A percentile compares a stretch with the other conserved stretches of the same genome.
Conservation (phyloP, 345 rosid species). For the Geranium brycei region DNA sequence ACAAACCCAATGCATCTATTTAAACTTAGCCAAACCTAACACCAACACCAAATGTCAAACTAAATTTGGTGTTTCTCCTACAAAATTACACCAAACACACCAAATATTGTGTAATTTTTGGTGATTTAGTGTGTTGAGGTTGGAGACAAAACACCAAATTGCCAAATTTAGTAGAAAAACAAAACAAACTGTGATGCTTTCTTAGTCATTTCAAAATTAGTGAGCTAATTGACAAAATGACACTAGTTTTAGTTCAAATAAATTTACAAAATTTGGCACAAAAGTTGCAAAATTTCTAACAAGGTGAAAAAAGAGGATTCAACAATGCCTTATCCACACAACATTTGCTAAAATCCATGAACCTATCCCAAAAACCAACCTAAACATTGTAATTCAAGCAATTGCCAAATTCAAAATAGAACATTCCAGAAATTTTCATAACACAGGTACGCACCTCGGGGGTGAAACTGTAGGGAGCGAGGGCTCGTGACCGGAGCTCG, state of each 20-base stretch:
- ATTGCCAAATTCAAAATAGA: neutral
- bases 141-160: no score
- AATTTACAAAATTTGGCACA: neutral
- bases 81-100: no score
- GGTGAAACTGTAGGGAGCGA: conserved; percentile 35
- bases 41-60: no score
- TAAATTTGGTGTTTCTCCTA: no score
- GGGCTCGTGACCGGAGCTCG: conserved; percentile 64
- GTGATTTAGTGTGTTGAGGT: no score
- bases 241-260: no score
- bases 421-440: neutral
- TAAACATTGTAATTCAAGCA: neutral
- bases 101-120: no score
- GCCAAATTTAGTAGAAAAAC: no score
- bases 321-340: no score
- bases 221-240: no score
- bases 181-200: neutral
- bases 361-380: neutral
- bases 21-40: no score
- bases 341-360: neutral
- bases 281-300: neutral
- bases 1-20: neutral
- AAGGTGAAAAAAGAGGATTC: neutral
- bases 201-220: neutral
- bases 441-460: conserved; percentile 41